Conservation (phyloP, 345 rosid species). For the Dovyalis caffra region DNA sequence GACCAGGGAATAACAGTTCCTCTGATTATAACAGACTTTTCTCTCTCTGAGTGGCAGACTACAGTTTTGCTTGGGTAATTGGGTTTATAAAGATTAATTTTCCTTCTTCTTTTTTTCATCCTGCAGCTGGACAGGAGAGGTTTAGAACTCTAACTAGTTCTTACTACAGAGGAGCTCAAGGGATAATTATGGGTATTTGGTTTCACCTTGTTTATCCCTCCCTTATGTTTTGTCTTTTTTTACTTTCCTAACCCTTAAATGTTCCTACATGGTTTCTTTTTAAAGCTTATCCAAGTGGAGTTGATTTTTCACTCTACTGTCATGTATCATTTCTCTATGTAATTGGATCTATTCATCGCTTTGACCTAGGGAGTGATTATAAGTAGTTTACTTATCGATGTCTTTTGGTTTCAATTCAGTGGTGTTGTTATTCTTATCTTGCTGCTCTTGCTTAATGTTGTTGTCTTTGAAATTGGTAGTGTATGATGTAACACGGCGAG, state of each 20-base stretch:
- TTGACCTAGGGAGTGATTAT: too few species aligned
- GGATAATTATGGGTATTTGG: slow-evolving; percentile 77
- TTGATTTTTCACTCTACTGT: too few species aligned
- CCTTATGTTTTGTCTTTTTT: not conserved
- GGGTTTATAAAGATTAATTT: too few species aligned
- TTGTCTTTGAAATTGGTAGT: slow-evolving; percentile 34
- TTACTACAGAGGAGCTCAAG: slow-evolving; percentile 96
- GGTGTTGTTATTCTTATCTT: not conserved
- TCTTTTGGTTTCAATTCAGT: too few species aligned
- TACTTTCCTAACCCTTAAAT: not conserved
- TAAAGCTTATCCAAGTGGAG: too few species aligned
- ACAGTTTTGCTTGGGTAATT: too few species aligned
- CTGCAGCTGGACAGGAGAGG: slow-evolving; percentile 95
- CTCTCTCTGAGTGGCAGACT: too few species aligned
- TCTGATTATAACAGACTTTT: too few species aligned
- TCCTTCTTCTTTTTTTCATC: too few species aligned
- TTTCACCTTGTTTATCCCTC: not conserved
- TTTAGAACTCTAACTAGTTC: slow-evolving; percentile 91
- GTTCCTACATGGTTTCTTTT: not conserved
- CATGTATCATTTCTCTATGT: too few species aligned
- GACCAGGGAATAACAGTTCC: not conserved
- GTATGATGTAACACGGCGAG: slow-evolving; percentile 87
- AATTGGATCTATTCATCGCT: too few species aligned
- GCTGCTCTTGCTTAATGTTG: not conserved
- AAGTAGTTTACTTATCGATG: too few species aligned